Evolutionary conservation across 495 filamentous ascomycete genomes (phyloP).

Genomic region (Lasiosphaeriaceae sp.): DNA sequence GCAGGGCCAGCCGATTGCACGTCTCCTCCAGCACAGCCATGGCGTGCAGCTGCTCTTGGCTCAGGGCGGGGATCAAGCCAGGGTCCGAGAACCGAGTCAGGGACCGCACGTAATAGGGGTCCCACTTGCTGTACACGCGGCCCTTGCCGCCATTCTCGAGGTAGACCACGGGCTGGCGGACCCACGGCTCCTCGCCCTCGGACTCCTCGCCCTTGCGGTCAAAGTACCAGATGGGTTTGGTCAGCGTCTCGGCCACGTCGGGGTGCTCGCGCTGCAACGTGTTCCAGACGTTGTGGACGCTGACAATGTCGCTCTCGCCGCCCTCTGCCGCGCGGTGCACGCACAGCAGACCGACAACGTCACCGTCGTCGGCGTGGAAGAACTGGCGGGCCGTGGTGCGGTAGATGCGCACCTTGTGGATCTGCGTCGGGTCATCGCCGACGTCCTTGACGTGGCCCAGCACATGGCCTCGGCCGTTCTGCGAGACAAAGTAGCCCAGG

Average conservation of each 20-base stretch:
- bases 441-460: constrained; percentile 89
- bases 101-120: constrained; percentile 73
- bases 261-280: constrained; percentile 68
- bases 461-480: constrained; percentile 85
- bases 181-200: constrained; percentile 70
- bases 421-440: constrained; percentile 74
- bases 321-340: constrained; percentile 73
- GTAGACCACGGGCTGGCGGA: constrained; percentile 70
- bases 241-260: constrained; percentile 71
- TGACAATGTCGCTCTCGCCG: constrained; percentile 80
- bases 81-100: constrained; percentile 61
- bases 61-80: constrained; percentile 65
- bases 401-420: constrained; percentile 83
- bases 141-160: constrained; percentile 50
- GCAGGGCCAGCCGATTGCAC: constrained; percentile 60
- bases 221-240: constrained; percentile 84
- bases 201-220: constrained; percentile 86
- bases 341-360: constrained; percentile 84
- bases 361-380: constrained; percentile 79
- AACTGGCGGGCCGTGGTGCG: constrained; percentile 76
- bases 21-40: constrained; percentile 62
- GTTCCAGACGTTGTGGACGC: constrained; percentile 80
- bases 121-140: constrained; percentile 61
- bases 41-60: constrained; percentile 59
- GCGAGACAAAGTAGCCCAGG: constrained; percentile 79